Evolutionary conservation across 495 filamentous ascomycete genomes (phyloP).

Genomic region (Choiromyces venosus): DNA sequence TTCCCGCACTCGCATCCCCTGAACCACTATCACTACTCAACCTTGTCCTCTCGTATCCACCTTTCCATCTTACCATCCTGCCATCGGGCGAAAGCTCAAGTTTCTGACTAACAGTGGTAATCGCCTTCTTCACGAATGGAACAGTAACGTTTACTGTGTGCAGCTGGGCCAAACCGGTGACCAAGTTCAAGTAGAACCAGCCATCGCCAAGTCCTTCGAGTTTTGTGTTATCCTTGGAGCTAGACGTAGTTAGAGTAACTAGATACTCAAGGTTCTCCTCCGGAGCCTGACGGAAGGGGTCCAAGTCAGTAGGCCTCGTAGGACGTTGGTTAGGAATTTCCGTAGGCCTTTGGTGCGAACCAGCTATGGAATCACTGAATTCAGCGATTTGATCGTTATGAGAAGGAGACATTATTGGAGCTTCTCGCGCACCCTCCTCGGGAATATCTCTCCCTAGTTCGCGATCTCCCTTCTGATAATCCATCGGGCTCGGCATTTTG

Average conservation of each 20-base stretch:
- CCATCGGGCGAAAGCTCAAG: conserved; percentile 70
- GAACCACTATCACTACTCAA: conserved; percentile 52
- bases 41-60: conserved; percentile 55
- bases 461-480: conserved; percentile 44
- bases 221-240: conserved; percentile 40
- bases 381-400: conserved; percentile 38
- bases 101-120: conserved; percentile 59
- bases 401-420: conserved; percentile 34
- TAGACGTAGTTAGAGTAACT: conserved; percentile 54
- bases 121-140: conserved; percentile 63
- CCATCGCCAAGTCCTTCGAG: conserved; percentile 54
- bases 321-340: conserved; percentile 53
- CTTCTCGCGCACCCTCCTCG: conserved; percentile 36
- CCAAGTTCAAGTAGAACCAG: conserved; percentile 77
- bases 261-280: conserved; percentile 71
- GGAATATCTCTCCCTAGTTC: conserved; percentile 41
- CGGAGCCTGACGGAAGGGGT: conserved; percentile 62
- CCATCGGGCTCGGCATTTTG: conserved; percentile 45
- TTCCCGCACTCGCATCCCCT: conserved; percentile 45
- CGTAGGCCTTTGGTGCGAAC: neutral
- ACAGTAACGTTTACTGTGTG: conserved; percentile 71
- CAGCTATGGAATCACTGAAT: conserved; percentile 31
- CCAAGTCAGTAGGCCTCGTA: conserved; percentile 65
- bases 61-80: conserved; percentile 67
- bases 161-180: conserved; percentile 73